These are phyloP conservation scores for Pyricularia grisea DNA, from an alignment of 2,329 filamentous ascomycete species.

Conservation along the genomic window DNA sequence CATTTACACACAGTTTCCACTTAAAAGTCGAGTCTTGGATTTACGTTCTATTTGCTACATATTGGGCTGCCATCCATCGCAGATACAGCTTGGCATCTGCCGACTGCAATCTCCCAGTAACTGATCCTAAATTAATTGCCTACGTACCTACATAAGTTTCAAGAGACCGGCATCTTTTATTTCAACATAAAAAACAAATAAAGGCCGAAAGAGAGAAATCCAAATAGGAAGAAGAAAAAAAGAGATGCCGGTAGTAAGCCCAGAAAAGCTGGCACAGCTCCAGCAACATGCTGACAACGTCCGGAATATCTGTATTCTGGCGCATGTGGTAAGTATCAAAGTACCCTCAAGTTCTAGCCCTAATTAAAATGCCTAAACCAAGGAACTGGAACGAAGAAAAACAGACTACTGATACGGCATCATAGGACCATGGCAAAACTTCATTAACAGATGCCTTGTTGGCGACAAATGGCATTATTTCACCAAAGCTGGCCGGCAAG, in stretches of 20 bases:
- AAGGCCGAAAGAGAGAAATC: not conserved
- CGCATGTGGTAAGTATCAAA: constrained; percentile 54
- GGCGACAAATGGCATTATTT: constrained; percentile 98
- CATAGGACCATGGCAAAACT: constrained; percentile 85
- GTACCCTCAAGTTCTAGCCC: not conserved
- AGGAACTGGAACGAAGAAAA: not conserved
- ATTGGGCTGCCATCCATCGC: not conserved
- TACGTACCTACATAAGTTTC: not conserved
- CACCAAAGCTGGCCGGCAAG: constrained; percentile 92
- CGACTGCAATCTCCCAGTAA: not conserved
- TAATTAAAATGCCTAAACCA: not conserved
- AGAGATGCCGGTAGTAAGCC: constrained; percentile 82
- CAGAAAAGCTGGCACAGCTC: constrained; percentile 82
- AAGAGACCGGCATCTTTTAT: not conserved
- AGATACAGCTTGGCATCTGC: not conserved
- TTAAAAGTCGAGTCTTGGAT: not conserved
- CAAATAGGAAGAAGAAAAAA: not conserved
- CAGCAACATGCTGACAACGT: constrained; percentile 83
- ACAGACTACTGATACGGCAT: not conserved
- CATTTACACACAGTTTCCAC: not conserved
- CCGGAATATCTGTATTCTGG: constrained; percentile 94
- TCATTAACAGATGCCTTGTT: constrained; percentile 93
- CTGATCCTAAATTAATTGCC: not conserved
- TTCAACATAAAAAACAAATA: not conserved
- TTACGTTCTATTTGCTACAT: not conserved